Conservation (phyloP, 2,329 filamentous ascomycete species). For the Penicillium verrucosum region DNA sequence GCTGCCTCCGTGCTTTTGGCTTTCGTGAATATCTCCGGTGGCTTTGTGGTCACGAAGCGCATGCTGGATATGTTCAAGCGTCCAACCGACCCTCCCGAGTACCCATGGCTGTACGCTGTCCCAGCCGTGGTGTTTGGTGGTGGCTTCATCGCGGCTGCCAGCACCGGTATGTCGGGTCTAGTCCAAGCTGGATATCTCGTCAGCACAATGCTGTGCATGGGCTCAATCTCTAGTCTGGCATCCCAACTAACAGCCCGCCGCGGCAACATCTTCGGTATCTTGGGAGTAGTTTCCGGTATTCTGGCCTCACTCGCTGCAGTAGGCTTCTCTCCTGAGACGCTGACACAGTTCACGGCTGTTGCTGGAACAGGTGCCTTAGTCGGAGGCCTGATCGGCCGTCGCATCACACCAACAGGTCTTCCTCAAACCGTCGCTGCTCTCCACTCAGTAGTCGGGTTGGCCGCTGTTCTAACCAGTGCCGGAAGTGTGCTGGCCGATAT, state of each 20-base stretch:
- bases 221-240: slow-evolving; percentile 75
- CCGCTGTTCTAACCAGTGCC: slow-evolving; percentile 82
- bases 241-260: slow-evolving; percentile 79
- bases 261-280: slow-evolving; percentile 81
- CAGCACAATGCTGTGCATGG: slow-evolving; percentile 80
- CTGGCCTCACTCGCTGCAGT: slow-evolving; percentile 77
- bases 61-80: slow-evolving; percentile 92
- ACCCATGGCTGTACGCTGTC: slow-evolving; percentile 80
- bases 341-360: slow-evolving; percentile 75
- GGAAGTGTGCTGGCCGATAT: slow-evolving; percentile 78
- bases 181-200: slow-evolving; percentile 85
- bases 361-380: slow-evolving; percentile 68
- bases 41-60: slow-evolving; percentile 86
- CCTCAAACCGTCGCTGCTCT: slow-evolving; percentile 86
- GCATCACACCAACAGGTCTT: slow-evolving; percentile 82
- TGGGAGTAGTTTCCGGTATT: slow-evolving; percentile 80
- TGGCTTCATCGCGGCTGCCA: slow-evolving; percentile 74
- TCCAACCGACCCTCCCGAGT: slow-evolving; percentile 81
- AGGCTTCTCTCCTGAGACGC: slow-evolving; percentile 73
- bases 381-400: slow-evolving; percentile 73
- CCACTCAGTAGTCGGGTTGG: slow-evolving; percentile 85
- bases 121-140: slow-evolving; percentile 75
- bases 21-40: slow-evolving; percentile 84
- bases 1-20: slow-evolving; percentile 77
- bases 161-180: slow-evolving; percentile 76